Base-by-base conservation (phyloP, 139 green algal genomes). In the Ostreobium quekettii region DNA sequence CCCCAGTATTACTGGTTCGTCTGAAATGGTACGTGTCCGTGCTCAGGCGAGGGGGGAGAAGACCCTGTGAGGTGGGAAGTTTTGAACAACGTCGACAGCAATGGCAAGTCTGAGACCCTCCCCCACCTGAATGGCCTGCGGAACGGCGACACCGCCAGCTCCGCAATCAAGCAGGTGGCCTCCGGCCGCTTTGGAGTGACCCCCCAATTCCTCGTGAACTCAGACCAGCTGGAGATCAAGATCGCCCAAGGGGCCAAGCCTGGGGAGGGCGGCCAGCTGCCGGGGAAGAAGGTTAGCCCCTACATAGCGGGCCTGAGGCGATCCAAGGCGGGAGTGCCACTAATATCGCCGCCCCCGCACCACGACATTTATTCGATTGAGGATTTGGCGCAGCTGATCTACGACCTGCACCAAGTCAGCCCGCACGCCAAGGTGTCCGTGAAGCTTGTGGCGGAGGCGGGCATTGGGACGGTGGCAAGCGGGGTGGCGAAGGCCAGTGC, bases 361-460 rank as follows among this genome's bases (percentile, higher is more conserved):
- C 95, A 99, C 77, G 95, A 99, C 87, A 99, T 99, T 81, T 99
- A 99, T 87, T 99, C 93, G 65, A 99, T 99, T 66, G 95, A 99
- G 87, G 95, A 99, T 72, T 87, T 99, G 47, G 89, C 95, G 7
- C 94, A 99, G 87, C 91, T 99, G 70, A 99, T 99, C 83, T 97
- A 92, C 56, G 93, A 99, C 75, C 84, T 99, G 39, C 83, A 85
- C 68, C 78, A 89, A 78, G 82, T 97, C 64, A 95, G 93, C 71
- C 74, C 86, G 19, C 37, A 73, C 6, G 86, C 90, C 71, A 95
- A 93, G 83, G 93, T 99, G 29, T 92, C 80, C 2, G 94, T 99
- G 46, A 99, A 99, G 89, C 86, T 99, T 59, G 94, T 99, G 47
- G 91, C 91, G 0, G 90, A 99, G 82, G 94, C 89, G 0, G 94